phyloP scores from a whole-genome alignment of 2,329 filamentous ascomycete genomes.

The Aspergillus udagawae region DNA sequence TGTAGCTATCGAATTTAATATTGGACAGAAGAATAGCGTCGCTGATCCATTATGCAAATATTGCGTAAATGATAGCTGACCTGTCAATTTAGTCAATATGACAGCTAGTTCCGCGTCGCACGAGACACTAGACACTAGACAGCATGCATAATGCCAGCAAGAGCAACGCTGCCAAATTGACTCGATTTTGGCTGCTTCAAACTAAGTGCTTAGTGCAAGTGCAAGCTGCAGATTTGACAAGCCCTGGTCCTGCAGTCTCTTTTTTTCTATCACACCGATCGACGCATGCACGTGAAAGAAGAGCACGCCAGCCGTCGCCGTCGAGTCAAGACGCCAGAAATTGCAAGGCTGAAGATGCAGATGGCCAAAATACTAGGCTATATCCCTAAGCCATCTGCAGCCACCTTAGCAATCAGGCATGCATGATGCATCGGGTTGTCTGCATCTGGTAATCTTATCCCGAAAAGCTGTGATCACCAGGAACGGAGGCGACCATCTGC shows the following conservation, averaged over 20 bases:
- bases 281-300: not conserved
- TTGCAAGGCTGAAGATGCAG: not conserved
- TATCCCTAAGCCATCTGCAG: not conserved
- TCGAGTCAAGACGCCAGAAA: not conserved
- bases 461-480: not conserved
- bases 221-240: not conserved
- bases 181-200: not conserved
- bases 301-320: not conserved
- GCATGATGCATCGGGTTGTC: not conserved
- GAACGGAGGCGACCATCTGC: not conserved
- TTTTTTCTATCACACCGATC: not conserved
- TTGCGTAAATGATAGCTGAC: not conserved
- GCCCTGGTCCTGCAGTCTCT: not conserved
- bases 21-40: not conserved
- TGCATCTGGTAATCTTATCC: not conserved
- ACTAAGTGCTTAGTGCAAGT: not conserved
- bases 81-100: not conserved
- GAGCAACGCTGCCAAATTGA: not conserved
- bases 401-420: not conserved
- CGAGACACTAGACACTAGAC: not conserved
- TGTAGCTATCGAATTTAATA: not conserved
- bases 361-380: not conserved
- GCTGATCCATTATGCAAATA: not conserved
- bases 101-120: not conserved
- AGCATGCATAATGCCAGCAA: not conserved